These are phyloP conservation scores for Boletus pseudo-olivaceus DNA, from an alignment of 768 basidiomycete genomes.

Conservation along the genomic window DNA sequence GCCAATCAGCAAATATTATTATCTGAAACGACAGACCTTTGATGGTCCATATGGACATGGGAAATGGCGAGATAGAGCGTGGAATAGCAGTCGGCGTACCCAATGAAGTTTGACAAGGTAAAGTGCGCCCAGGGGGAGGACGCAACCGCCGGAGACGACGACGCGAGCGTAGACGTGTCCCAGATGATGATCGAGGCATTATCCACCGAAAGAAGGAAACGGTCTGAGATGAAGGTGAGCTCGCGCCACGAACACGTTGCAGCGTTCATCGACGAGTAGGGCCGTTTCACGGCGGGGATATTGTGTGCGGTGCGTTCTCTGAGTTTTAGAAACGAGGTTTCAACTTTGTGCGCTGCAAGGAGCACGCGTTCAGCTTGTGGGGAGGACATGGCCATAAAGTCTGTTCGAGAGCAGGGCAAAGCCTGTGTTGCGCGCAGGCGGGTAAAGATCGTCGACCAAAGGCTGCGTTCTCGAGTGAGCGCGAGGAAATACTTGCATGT, in stretches of 20 bases:
- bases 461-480: conserved; percentile 14
- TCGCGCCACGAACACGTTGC: conserved; percentile 2
- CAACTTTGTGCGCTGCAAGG: conserved; percentile 8
- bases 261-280: not conserved
- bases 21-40: conserved; percentile 7
- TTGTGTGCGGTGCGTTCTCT: conserved; percentile 1
- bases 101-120: conserved; percentile 2
- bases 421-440: conserved; percentile 12
- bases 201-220: conserved; percentile 20
- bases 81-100: conserved; percentile 1
- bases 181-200: conserved; percentile 12
- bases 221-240: conserved; percentile 20
- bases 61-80: conserved; percentile 17
- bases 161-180: conserved; percentile 1
- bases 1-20: not conserved
- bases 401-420: conserved; percentile 12
- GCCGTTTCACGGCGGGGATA: not conserved
- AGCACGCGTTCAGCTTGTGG: conserved; percentile 14
- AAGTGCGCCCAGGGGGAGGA: conserved; percentile 13
- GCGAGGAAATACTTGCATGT: conserved; percentile 22
- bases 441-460: conserved; percentile 20
- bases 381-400: conserved; percentile 9
- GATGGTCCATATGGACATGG: not conserved
- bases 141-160: not conserved
- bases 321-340: conserved; percentile 16